Conservation (phyloP, 2,329 filamentous ascomycete genomes). For the Ophiocordyceps polyrhachis-furcata region DNA sequence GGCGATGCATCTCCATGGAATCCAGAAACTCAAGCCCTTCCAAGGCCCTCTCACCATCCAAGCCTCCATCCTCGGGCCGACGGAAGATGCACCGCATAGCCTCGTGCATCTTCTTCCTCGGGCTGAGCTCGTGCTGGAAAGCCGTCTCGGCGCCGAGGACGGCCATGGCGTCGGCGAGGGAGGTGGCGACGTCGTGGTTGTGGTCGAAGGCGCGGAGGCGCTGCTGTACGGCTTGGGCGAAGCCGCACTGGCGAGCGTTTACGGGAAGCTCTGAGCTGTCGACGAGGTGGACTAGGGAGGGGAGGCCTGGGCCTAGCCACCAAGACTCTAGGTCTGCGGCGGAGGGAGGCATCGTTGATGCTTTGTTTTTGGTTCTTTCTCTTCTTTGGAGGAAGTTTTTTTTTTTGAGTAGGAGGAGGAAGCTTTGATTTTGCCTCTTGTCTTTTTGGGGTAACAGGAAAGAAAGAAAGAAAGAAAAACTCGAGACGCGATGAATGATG, state of each 20-base stretch:
- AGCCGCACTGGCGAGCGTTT: conserved; percentile 12
- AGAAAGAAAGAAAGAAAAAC: too few relatives aligned
- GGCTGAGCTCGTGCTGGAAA: conserved; percentile 7
- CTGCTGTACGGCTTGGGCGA: conserved; percentile 12
- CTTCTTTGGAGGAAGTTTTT: neutral
- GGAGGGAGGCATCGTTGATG: conserved; percentile 12
- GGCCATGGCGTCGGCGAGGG: conserved; percentile 7
- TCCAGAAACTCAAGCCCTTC: conserved; percentile 15
- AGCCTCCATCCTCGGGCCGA: conserved; percentile 9
- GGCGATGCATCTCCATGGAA: conserved; percentile 14
- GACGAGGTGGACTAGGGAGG: conserved; percentile 10
- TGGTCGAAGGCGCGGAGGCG: conserved; percentile 15
- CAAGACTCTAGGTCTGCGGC: conserved; percentile 14
- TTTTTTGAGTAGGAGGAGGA: too few relatives aligned
- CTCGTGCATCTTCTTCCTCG: conserved; percentile 10
- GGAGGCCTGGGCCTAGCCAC: conserved; percentile 13
- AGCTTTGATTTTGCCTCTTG: too few relatives aligned
- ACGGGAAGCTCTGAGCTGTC: conserved; percentile 4
- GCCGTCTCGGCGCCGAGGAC: conserved; percentile 4
- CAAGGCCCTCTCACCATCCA: conserved; percentile 9
- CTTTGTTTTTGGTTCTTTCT: neutral
- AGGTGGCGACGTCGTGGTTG: conserved; percentile 5
- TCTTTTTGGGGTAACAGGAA: too few relatives aligned
- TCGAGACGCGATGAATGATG: too few relatives aligned
- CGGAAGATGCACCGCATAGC: conserved; percentile 11